Evolutionary conservation across 2,329 filamentous ascomycete species (phyloP), one percentile per base, ranked within the genome.

Genomic region (Camillea tinctor): DNA sequence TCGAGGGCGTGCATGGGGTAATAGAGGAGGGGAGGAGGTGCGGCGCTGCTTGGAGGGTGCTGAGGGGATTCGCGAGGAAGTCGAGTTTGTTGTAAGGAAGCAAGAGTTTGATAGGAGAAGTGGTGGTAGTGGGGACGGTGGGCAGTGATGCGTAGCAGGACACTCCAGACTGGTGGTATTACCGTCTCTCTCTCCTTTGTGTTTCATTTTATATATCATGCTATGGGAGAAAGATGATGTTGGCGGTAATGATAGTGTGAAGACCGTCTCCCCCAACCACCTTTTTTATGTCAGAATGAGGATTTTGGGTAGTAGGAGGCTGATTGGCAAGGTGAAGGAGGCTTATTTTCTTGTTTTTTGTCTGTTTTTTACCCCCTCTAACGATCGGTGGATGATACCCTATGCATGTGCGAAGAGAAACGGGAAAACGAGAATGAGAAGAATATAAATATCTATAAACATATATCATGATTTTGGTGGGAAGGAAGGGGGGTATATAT

Each of bases 61-160:
- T 90, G 62, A 85, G 79, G 62, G 88, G 88, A 7, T 88, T 86
- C 72, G 84, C 86, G 21, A 81, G 81, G 72, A 90, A 90, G 80
- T 86, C 87, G 40, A 73, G 5, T 44, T 11, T 7, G 7, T 30
- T 30, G 26, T 30, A 30, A 9, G n/a, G n/a, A n/a, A n/a, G n/a
- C n/a, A n/a, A n/a, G n/a, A n/a, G n/a, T n/a, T n/a, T n/a, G n/a
- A n/a, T n/a, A n/a, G n/a, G n/a, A n/a, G n/a, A n/a, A n/a, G 36
- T n/a, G 36, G 36, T 15, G 11, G 36, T 15, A 15, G 6, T 17
- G 11, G 17, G 36, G 6, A 2, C 13, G 36, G 6, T 44, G 17
- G 36, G 26, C 13, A 6, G 26, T n/a, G 36, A n/a, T 7, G 36
- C 36, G 5, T 44, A 44, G n/a, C 36, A n/a, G n/a, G n/a, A n/a